Evolutionary conservation across 2,329 filamentous ascomycete genomes (phyloP), one percentile per base, ranked within the genome.

Genomic region (Pestalotiopsis sp.): DNA sequence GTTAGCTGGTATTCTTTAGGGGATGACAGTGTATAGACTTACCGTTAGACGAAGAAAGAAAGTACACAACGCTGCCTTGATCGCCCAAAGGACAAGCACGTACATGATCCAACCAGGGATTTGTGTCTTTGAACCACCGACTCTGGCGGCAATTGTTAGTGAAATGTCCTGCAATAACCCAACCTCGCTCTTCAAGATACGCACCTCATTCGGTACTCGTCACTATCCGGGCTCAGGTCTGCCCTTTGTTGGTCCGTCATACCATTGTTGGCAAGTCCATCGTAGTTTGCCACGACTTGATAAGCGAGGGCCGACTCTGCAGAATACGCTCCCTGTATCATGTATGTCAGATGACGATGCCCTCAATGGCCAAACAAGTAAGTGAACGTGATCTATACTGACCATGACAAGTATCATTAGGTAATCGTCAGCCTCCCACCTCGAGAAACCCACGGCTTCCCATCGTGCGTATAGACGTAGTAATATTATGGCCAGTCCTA

Each of bases 61-160:
- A 78, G 39, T 70, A 67, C 75, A 78, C 73, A 79, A 76, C 64
- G 75, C 71, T 0, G 75, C 70, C 39, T 75, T 75, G 39, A 75
- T 70, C 11, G 75, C 69, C 73, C 74, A 78, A 4, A 77, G 71
- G 20, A 76, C 64, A 2, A 74, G 68, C 5, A 72, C 75, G 41
- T 76, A 75, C 1, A 72, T 76, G 9, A 75, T 75, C 73, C 72
- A 72, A 13, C 75, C 74, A 17, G 74, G 76, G 7, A 81, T 70
- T 63, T 80, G 78, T 1, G 75, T 79, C 68, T 80, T 80, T 65
- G 77, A 79, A n/a, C 79, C 79, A 39, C 75, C 75, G 61, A 79
- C 75, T n/a, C 78, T 77, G 75, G 76, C 3, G 9, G 1, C 2
- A 52, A 52, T n/a, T 23, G 20, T 52, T 3, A 52, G 17, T 3